A percentile compares a stretch with the other conserved stretches of the same genome.
phyloP scores from a whole-genome alignment of 495 filamentous ascomycete species.

The Podospora conica region DNA sequence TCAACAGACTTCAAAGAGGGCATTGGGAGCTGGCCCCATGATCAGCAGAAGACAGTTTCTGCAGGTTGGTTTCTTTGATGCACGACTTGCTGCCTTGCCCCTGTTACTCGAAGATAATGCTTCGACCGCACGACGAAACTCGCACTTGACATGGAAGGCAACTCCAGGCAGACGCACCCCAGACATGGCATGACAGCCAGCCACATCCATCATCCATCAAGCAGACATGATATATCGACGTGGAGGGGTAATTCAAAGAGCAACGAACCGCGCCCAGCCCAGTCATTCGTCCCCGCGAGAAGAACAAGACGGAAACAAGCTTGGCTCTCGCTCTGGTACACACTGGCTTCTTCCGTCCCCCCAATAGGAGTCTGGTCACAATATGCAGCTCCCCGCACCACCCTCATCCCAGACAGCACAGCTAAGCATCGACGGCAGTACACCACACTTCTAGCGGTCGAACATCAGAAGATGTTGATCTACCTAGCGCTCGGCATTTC shows the following conservation, averaged over 20 bases:
- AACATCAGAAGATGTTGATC: background rate
- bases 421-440: background rate
- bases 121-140: background rate
- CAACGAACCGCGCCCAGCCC: background rate
- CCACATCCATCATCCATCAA: background rate
- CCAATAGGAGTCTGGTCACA: background rate
- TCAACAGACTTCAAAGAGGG: background rate
- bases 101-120: background rate
- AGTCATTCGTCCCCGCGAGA: background rate
- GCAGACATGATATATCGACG: background rate
- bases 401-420: background rate
- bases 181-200: too few species aligned
- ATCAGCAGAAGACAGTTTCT: background rate
- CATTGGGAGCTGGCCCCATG: background rate
- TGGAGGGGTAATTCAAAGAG: background rate
- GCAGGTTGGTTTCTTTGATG: background rate
- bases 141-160: too few species aligned
- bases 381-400: background rate
- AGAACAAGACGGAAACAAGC: background rate
- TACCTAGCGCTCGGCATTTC: background rate
- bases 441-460: background rate
- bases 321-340: background rate
- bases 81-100: background rate
- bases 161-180: too few species aligned
- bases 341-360: background rate